Base-by-base conservation (phyloP, 768 basidiomycete species). In the Steccherinum ochraceum region DNA sequence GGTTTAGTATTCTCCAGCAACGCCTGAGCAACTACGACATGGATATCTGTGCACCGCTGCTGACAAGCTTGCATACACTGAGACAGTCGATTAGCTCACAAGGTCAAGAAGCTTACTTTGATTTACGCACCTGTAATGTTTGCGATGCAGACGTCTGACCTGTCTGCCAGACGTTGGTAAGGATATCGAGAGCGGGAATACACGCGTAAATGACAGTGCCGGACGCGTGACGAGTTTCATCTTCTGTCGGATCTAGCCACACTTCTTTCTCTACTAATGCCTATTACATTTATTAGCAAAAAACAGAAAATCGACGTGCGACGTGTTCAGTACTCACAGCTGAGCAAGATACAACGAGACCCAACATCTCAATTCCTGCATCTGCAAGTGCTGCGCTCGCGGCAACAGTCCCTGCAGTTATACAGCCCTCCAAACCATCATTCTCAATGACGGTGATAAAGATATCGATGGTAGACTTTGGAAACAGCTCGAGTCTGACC, bases 391-490 rank as follows among this genome's bases (percentile, higher is more conserved):
- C 94, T 1, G 90, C 81, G 58, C 88, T 91, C 1, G 92, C 89
- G 16, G 94, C 95, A 4, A 92, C 79, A 10, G 87, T 74, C 4
- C 89, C 93, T 1, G 92, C 80, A 4, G 91, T 81, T n/a, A 95
- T 76, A 56, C 90, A 89, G 23, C 86, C 82, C 63, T 93, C 87
- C n/a, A 89, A 74, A 16, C 91, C 89, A 64, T 96, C 93, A n/a
- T 85, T 83, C 67, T 97, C 93, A 42, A 97, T 81, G 40, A 99
- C 74, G 2, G 83, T 87, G 47, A 99, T 71, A 66, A 89, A 95
- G 42, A 98, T 73, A 69, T 99, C 96, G 59, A 98, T 82, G 7
- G 86, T 85, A 0, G 93, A 89, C 65, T 99, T 99, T 13, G 96
- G 95, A n/a, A 96, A 74, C 1, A 88, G 74, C 60, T 95, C 92